Conservation (phyloP, 352 stramenopile genomes). For the Phytophthora cryptogea region DNA sequence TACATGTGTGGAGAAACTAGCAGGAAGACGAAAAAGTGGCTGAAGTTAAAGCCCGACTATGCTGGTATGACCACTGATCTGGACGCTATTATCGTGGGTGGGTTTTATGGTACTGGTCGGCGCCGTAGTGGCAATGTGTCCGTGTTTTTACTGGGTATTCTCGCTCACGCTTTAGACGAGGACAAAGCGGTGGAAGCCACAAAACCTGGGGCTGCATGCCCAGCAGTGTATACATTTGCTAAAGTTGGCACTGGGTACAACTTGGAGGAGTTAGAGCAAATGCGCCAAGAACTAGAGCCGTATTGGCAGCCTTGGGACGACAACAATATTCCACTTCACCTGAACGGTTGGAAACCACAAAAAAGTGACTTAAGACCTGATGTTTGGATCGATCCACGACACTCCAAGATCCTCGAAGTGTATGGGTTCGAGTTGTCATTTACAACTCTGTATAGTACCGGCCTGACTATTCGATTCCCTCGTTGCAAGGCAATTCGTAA, state of each 20-base stretch:
- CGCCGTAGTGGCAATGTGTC: conserved; percentile 82
- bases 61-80: conserved; percentile 85
- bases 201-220: conserved; percentile 52
- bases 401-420: conserved; percentile 85
- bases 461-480: conserved; percentile 81
- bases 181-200: conserved; percentile 47
- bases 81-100: conserved; percentile 80
- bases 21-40: conserved; percentile 79
- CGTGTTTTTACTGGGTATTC: conserved; percentile 77
- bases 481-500: conserved; percentile 82
- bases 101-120: conserved; percentile 78
- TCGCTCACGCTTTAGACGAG: conserved; percentile 67
- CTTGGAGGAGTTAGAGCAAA: conserved; percentile 69
- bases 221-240: conserved; percentile 76
- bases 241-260: conserved; percentile 89
- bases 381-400: conserved; percentile 81
- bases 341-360: conserved; percentile 80
- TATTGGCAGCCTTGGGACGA: conserved; percentile 80
- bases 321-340: conserved; percentile 66
- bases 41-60: conserved; percentile 90
- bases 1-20: conserved; percentile 89
- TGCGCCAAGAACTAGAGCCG: conserved; percentile 77
- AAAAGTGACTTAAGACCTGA: conserved; percentile 78
- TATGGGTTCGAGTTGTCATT: conserved; percentile 88
- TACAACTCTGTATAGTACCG: conserved; percentile 79